phyloP scores from a whole-genome alignment of 2,329 filamentous ascomycete genomes.

The Stemphylium beticola region DNA sequence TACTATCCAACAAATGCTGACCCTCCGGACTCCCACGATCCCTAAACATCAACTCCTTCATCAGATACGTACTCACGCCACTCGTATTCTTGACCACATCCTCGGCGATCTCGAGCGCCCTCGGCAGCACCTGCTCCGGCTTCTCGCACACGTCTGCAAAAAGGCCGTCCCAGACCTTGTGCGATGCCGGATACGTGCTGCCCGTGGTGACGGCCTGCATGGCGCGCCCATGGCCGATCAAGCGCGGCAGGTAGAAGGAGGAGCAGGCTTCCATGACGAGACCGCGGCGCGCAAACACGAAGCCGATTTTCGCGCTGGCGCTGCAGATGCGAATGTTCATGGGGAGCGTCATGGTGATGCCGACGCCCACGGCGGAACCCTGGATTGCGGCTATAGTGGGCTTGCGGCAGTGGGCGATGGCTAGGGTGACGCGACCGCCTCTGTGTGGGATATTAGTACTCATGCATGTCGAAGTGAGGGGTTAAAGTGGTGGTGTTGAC shows the following conservation, averaged over 20 bases:
- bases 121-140: conserved; percentile 65
- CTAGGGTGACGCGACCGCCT: conserved; percentile 56
- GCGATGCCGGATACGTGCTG: conserved; percentile 59
- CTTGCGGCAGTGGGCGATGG: conserved; percentile 64
- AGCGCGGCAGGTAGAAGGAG: conserved; percentile 73
- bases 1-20: conserved; percentile 72
- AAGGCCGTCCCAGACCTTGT: conserved; percentile 63
- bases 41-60: conserved; percentile 74
- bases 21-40: conserved; percentile 67
- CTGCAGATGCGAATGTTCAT: conserved; percentile 62
- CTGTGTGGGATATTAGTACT: conserved; percentile 23
- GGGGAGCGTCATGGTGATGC: conserved; percentile 65
- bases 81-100: conserved; percentile 73
- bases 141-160: conserved; percentile 70
- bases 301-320: conserved; percentile 70
- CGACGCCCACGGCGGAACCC: conserved; percentile 63
- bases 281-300: conserved; percentile 74
- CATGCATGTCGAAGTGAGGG: too few relatives aligned
- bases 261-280: conserved; percentile 75
- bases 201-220: conserved; percentile 73
- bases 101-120: conserved; percentile 69
- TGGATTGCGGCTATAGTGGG: conserved; percentile 63
- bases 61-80: conserved; percentile 67
- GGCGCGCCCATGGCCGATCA: conserved; percentile 69
- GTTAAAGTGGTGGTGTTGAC: too few relatives aligned